phyloP scores from a whole-genome alignment of 768 basidiomycete species.

The Candolleomyces aberdarensis region DNA sequence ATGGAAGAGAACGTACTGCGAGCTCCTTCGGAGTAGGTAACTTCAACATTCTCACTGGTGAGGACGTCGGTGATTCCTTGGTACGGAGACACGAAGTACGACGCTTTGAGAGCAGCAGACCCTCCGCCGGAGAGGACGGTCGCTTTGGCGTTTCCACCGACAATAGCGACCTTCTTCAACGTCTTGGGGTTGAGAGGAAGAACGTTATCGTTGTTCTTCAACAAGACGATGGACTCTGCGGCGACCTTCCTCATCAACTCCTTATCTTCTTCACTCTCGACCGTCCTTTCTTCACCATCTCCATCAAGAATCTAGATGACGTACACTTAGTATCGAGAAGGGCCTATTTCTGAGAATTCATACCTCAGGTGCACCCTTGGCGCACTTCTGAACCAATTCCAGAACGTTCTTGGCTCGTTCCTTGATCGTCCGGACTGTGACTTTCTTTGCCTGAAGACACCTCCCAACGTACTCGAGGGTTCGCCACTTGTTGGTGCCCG shows the following conservation, averaged over 20 bases:
- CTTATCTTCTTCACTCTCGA: slow-evolving; percentile 60
- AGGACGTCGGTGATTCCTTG: slow-evolving; percentile 69
- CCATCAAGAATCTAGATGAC: slow-evolving; percentile 58
- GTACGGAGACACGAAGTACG: slow-evolving; percentile 75
- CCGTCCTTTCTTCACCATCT: slow-evolving; percentile 62
- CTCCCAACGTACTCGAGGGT: slow-evolving; percentile 65
- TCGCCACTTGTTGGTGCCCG: slow-evolving; percentile 74
- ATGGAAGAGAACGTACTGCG: slow-evolving; percentile 40
- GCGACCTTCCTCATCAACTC: slow-evolving; percentile 65
- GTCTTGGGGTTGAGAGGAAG: slow-evolving; percentile 48
- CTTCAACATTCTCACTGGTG: slow-evolving; percentile 40
- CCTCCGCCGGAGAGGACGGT: slow-evolving; percentile 65
- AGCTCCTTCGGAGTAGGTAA: slow-evolving; percentile 69
- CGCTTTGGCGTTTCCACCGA: slow-evolving; percentile 72
- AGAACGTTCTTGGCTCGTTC: slow-evolving; percentile 65
- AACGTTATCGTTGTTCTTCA: slow-evolving; percentile 62
- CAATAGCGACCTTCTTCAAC: slow-evolving; percentile 69
- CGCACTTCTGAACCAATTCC: slow-evolving; percentile 67
- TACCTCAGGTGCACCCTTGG: slow-evolving; percentile 60
- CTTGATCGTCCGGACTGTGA: slow-evolving; percentile 62
- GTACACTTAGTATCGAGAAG: background rate
- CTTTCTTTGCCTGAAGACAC: slow-evolving; percentile 57
- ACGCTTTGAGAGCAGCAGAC: slow-evolving; percentile 68
- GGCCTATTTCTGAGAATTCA: too few species aligned
- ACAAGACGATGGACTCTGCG: slow-evolving; percentile 65